These are phyloP conservation scores for Thymus mandschuricus DNA, from an alignment of 257 asterid species.

Conservation along the genomic window DNA sequence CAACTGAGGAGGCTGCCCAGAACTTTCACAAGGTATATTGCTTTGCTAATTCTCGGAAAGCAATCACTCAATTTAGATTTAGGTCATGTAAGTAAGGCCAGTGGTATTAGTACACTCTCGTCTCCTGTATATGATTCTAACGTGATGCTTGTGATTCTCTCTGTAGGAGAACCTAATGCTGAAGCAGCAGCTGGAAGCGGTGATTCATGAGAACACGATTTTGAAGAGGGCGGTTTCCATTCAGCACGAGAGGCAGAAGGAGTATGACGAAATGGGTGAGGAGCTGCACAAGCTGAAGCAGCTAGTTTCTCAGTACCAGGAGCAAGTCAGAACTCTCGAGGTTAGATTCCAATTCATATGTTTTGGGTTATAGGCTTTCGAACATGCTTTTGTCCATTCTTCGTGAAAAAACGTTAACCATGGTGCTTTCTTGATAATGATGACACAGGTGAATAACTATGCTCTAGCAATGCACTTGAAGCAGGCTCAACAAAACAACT, in stretches of 20 bases:
- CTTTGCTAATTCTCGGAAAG: constrained; percentile 3
- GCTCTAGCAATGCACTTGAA: constrained; percentile 34
- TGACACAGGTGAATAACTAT: constrained; percentile 35
- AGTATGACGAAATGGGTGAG: constrained; percentile 68
- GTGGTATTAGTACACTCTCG: too few relatives aligned
- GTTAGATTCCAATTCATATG: constrained; percentile 39
- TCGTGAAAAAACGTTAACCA: neutral
- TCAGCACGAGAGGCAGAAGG: constrained; percentile 85
- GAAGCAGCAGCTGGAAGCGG: constrained; percentile 68
- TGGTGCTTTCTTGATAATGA: neutral
- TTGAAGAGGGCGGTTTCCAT: constrained; percentile 79
- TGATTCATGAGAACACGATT: constrained; percentile 64
- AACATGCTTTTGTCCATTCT: neutral
- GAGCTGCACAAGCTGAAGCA: constrained; percentile 83
- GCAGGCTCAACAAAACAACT: constrained; percentile 33
- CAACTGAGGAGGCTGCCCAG: constrained; percentile 61
- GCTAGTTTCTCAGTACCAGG: constrained; percentile 78
- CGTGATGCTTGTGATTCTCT: constrained; percentile 3
- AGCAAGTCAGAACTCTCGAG: constrained; percentile 90
- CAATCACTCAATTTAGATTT: constrained; percentile 19
- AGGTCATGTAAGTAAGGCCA: neutral
- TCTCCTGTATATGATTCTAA: too few relatives aligned
- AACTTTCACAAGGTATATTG: constrained; percentile 64
- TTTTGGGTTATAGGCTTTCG: neutral
- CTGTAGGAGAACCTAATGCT: constrained; percentile 60